Conservation (phyloP, 805 yeast genomes). For the Wickerhamomyces alni region DNA sequence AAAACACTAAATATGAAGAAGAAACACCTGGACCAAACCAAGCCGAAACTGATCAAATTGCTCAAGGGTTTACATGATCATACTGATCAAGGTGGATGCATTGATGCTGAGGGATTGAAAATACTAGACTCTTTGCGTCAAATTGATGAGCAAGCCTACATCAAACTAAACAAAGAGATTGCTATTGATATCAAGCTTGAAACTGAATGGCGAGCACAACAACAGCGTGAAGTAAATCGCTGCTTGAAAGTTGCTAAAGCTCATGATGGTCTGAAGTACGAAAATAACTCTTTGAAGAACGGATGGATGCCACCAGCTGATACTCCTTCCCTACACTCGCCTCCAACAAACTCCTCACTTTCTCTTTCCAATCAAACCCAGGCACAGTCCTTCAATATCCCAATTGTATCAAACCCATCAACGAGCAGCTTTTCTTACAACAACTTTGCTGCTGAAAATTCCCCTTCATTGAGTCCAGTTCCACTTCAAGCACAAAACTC, state of each 20-base stretch:
- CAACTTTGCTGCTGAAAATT: constrained; percentile 5
- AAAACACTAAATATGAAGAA: constrained; percentile 9
- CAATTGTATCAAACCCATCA: constrained; percentile 2
- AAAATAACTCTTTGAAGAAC: constrained; percentile 10
- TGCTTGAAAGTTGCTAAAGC: constrained; percentile 22
- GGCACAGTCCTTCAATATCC: constrained; percentile 1
- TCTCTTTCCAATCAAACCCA: not conserved
- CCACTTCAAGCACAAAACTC: not conserved
- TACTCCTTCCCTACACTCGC: constrained; percentile 1
- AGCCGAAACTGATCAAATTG: constrained; percentile 10
- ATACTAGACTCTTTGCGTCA: constrained; percentile 15
- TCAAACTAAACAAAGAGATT: constrained; percentile 22
- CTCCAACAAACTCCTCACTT: constrained; percentile 6
- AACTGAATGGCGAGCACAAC: constrained; percentile 34
- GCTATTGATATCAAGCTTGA: constrained; percentile 29
- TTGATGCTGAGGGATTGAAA: constrained; percentile 19
- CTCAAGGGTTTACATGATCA: constrained; percentile 12
- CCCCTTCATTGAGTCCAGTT: constrained; percentile 9
- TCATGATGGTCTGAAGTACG: constrained; percentile 9
- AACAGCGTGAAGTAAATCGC: constrained; percentile 29
- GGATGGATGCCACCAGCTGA: constrained; percentile 1
- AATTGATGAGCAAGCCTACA: constrained; percentile 8
- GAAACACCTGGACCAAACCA: constrained; percentile 16
- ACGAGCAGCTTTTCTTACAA: constrained; percentile 2
- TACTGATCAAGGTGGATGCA: constrained; percentile 17